A percentile compares a stretch with the other conserved stretches of the same genome.
Evolutionary conservation across 257 asterid genomes (phyloP).

Genomic region (Gentiana dahurica): DNA sequence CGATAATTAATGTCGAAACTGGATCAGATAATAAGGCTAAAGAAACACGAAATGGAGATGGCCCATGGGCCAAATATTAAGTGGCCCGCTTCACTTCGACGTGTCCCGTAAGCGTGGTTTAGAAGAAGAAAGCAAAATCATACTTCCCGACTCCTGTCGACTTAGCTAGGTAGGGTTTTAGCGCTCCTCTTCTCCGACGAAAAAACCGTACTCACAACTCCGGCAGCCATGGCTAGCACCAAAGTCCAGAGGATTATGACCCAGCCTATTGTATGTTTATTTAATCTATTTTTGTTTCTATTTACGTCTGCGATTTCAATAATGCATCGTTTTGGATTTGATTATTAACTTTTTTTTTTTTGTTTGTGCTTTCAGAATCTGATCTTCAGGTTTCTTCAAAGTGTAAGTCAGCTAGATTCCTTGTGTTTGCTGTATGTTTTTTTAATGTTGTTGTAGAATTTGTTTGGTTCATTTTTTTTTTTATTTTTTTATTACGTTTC

Average conservation of each 20-base stretch:
- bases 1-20: too few relatives aligned
- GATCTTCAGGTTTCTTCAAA: slow-evolving; percentile 59
- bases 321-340: not conserved
- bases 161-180: too few relatives aligned
- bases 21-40: too few relatives aligned
- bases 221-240: slow-evolving; percentile 51
- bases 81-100: too few relatives aligned
- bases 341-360: not conserved
- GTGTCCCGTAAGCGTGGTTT: too few relatives aligned
- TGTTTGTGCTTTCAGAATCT: slow-evolving; percentile 33
- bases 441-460: not conserved
- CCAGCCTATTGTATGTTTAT: slow-evolving; percentile 39
- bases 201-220: too few relatives aligned
- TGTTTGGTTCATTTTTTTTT: not conserved
- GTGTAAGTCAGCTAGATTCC: slow-evolving; percentile 23
- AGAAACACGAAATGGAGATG: too few relatives aligned
- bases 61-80: too few relatives aligned
- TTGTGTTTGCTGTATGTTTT: not conserved
- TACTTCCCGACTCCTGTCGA: too few relatives aligned
- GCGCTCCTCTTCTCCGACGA: too few relatives aligned
- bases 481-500: slow-evolving; percentile 13
- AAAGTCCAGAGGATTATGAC: slow-evolving; percentile 64
- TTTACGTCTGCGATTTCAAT: not conserved
- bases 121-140: too few relatives aligned
- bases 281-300: not conserved